phyloP scores from a whole-genome alignment of 1,139 yeast species.

The Pichia sp. region DNA sequence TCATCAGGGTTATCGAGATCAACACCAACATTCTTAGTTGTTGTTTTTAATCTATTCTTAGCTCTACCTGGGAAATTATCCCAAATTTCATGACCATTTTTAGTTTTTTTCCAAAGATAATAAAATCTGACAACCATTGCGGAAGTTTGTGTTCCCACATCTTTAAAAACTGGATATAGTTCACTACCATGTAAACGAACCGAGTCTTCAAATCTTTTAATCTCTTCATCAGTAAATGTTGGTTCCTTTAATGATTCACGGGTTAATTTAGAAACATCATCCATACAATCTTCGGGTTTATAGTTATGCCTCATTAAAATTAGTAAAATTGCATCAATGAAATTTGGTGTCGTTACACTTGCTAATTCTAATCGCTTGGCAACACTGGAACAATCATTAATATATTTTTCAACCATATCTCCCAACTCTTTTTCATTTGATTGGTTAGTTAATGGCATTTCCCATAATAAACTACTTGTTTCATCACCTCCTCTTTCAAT shows the following conservation, averaged over 20 bases:
- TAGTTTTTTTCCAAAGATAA: conserved; percentile 86
- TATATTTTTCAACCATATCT: conserved; percentile 43
- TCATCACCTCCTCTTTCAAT: conserved; percentile 80
- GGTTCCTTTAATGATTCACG: conserved; percentile 68
- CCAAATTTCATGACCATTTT: conserved; percentile 71
- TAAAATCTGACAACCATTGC: conserved; percentile 80
- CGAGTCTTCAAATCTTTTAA: conserved; percentile 65
- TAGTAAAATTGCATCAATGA: conserved; percentile 63
- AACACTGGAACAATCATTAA: conserved; percentile 47
- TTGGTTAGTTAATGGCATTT: conserved; percentile 28
- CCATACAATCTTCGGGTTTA: conserved; percentile 42
- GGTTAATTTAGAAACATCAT: conserved; percentile 38
- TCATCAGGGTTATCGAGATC: conserved; percentile 55
- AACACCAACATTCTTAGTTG: conserved; percentile 26
- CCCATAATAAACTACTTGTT: conserved; percentile 69
- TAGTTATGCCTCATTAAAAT: conserved; percentile 48
- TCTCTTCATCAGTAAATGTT: conserved; percentile 57
- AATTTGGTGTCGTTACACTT: conserved; percentile 56
- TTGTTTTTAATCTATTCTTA: conserved; percentile 45
- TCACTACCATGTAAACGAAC: conserved; percentile 74
- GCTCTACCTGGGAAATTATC: conserved; percentile 72
- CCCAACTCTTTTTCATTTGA: conserved; percentile 24
- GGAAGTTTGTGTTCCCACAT: conserved; percentile 62
- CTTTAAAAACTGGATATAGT: conserved; percentile 61
- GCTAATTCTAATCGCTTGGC: conserved; percentile 49